Percentiles rank a stretch among this genome's conserved stretches.
These are phyloP conservation scores for Clarireedia monteithiana DNA, from an alignment of 2,329 filamentous ascomycete genomes.

Conservation along the genomic window DNA sequence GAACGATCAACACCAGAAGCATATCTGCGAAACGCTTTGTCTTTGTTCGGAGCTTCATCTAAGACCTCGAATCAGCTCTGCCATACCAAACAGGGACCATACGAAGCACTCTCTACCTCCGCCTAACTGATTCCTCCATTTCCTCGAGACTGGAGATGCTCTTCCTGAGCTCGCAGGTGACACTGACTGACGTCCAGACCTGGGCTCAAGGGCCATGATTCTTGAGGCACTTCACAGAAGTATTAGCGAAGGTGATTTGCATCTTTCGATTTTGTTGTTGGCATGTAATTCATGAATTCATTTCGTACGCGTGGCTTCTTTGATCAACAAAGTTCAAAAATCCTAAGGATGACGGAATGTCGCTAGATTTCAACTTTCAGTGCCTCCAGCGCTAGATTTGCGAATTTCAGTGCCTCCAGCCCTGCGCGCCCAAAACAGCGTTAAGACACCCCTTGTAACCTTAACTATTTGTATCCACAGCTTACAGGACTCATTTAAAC, in stretches of 20 bases:
- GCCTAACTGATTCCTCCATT: conserved; percentile 70
- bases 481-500: neutral
- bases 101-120: conserved; percentile 49
- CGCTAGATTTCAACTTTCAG: conserved; percentile 4
- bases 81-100: neutral
- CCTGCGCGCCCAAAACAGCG: conserved; percentile 1
- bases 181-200: conserved; percentile 46
- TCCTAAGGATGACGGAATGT: conserved; percentile 9
- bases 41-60: conserved; percentile 51
- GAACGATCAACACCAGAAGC: conserved; percentile 80
- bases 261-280: conserved; percentile 12
- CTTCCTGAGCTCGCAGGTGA: conserved; percentile 83
- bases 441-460: neutral
- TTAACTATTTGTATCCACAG: neutral
- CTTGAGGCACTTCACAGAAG: conserved; percentile 19
- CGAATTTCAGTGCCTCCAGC: neutral
- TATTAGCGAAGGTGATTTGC: conserved; percentile 15
- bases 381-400: neutral
- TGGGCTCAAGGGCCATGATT: conserved; percentile 58
- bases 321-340: conserved; percentile 1
- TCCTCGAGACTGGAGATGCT: conserved; percentile 64
- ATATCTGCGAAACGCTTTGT: conserved; percentile 78
- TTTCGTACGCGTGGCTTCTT: conserved; percentile 18
- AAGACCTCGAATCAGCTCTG: conserved; percentile 1
- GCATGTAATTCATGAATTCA: conserved; percentile 7